These are phyloP conservation scores for Mucor mucedo DNA, from an alignment of 371 early-diverging fungal genomes.

Conservation along the genomic window DNA sequence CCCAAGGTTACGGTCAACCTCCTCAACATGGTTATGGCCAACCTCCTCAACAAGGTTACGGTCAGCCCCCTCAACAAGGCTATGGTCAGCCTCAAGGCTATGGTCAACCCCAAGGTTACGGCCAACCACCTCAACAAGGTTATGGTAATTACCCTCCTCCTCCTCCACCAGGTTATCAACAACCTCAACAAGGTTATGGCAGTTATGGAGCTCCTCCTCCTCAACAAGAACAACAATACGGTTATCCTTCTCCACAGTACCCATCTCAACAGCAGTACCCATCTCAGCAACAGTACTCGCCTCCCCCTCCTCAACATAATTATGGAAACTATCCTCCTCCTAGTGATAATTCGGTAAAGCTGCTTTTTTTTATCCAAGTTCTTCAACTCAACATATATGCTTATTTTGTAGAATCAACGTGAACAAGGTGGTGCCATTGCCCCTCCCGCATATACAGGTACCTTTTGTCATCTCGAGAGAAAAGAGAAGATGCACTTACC, in stretches of 20 bases:
- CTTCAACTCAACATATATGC: background rate
- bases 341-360: slow-evolving; percentile 1
- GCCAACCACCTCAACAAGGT: slow-evolving; percentile 4
- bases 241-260: background rate
- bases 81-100: background rate
- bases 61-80: slow-evolving; percentile 2
- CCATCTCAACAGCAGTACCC: slow-evolving; percentile 9
- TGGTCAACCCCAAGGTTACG: slow-evolving; percentile 3
- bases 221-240: slow-evolving; percentile 3
- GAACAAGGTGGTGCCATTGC: slow-evolving; percentile 9
- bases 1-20: background rate
- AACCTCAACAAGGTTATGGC: slow-evolving; percentile 18
- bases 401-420: slow-evolving; percentile 1
- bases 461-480: background rate
- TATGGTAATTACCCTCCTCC: slow-evolving; percentile 15
- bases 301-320: slow-evolving; percentile 16
- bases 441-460: slow-evolving; percentile 28
- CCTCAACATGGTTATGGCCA: slow-evolving; percentile 3
- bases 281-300: slow-evolving; percentile 5
- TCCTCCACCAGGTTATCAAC: slow-evolving; percentile 1
- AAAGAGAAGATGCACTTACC: background rate
- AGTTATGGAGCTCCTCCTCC: background rate
- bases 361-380: background rate
- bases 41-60: slow-evolving; percentile 2
- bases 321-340: slow-evolving; percentile 17